phyloP scores from a whole-genome alignment of 163 green algal species.

The Volvox carteri region DNA sequence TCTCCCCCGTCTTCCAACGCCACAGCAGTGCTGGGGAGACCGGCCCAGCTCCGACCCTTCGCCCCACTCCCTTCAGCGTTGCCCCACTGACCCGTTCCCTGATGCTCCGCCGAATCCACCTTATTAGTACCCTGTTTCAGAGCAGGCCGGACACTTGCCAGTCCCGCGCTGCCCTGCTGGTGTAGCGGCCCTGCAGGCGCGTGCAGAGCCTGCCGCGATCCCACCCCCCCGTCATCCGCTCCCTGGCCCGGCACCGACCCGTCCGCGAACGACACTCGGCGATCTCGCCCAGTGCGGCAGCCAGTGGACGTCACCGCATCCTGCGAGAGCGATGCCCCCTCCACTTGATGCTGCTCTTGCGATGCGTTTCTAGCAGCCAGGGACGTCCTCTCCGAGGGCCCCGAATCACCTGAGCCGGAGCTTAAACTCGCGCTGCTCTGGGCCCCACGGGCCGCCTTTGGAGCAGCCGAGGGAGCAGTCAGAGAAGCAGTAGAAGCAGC shows the following conservation, averaged over 20 bases:
- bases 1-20: constrained; percentile 2
- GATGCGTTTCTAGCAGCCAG: too few relatives aligned
- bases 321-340: too few relatives aligned
- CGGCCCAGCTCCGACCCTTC: too few relatives aligned
- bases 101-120: background rate
- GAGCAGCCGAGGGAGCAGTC: background rate
- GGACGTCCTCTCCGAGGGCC: too few relatives aligned
- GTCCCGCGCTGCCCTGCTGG: background rate
- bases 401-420: background rate
- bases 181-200: background rate
- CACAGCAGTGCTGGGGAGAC: too few relatives aligned
- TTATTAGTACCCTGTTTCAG: background rate
- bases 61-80: too few relatives aligned
- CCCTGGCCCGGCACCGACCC: background rate
- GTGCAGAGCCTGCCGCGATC: background rate
- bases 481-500: background rate
- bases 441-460: background rate
- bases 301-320: too few relatives aligned
- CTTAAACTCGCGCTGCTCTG: background rate
- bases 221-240: background rate
- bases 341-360: too few relatives aligned
- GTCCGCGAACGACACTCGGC: constrained; percentile 39
- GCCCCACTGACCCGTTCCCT: background rate
- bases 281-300: too few relatives aligned
- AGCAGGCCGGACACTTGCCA: background rate